phyloP scores from a whole-genome alignment of 192 early-diverging fungal species.

The Linnemannia elongata region DNA sequence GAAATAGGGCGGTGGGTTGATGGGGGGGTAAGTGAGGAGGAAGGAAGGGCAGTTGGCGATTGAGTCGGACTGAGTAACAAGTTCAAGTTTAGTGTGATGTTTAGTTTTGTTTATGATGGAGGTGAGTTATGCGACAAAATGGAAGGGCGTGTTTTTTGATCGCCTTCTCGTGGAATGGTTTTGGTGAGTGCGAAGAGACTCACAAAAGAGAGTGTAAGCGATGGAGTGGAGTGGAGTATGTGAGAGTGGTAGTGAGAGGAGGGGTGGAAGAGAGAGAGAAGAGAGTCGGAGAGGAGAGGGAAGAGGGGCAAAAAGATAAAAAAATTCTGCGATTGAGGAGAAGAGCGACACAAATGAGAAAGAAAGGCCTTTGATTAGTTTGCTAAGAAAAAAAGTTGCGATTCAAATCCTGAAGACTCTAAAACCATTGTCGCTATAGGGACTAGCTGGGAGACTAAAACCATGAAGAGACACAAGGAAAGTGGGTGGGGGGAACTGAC shows the following conservation, averaged over 20 bases:
- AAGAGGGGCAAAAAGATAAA: neutral
- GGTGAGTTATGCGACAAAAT: neutral
- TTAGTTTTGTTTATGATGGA: neutral
- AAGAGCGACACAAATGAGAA: slow-evolving; percentile 5
- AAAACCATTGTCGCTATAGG: too few relatives aligned
- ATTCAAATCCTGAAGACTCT: neutral
- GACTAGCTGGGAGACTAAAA: too few relatives aligned
- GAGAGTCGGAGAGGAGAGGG: neutral
- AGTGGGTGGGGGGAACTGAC: too few relatives aligned
- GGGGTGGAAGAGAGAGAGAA: neutral
- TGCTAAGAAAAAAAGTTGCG: neutral
- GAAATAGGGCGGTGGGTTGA: neutral
- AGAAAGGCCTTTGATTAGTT: neutral
- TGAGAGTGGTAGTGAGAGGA: neutral
- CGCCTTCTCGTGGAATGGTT: neutral
- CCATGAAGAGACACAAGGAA: too few relatives aligned
- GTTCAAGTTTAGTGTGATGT: neutral
- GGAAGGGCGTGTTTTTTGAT: neutral
- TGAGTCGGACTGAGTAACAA: neutral
- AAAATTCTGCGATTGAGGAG: slow-evolving; percentile 1
- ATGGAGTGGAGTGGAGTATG: neutral
- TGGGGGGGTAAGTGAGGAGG: too few relatives aligned
- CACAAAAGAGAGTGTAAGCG: neutral
- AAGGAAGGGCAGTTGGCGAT: neutral
- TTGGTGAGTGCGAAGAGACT: neutral